Percentiles rank a stretch among this genome's conserved stretches.
Conservation (phyloP, 1,284 basidiomycete species). For the Lentinus polychrous region DNA sequence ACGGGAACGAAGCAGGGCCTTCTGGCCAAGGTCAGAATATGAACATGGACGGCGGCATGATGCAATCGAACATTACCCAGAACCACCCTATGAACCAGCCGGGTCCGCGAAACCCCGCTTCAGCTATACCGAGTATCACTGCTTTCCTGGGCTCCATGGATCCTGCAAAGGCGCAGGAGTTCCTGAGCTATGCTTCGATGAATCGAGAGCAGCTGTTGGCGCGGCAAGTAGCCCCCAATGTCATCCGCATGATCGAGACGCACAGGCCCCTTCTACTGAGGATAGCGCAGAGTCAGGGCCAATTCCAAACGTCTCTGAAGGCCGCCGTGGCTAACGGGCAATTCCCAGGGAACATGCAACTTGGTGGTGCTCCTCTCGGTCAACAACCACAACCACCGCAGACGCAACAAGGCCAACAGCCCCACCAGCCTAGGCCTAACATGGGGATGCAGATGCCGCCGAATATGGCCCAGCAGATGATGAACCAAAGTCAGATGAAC, state of each 20-base stretch:
- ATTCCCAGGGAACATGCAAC: background rate
- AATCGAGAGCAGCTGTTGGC: slow-evolving; percentile 45
- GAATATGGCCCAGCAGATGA: slow-evolving; percentile 1
- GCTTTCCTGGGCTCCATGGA: slow-evolving; percentile 12
- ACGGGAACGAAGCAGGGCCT: slow-evolving; percentile 4
- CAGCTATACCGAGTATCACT: background rate
- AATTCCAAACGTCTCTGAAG: slow-evolving; percentile 28
- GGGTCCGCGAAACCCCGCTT: background rate
- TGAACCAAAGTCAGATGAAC: slow-evolving; percentile 1
- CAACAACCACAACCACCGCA: slow-evolving; percentile 1
- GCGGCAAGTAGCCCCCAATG: slow-evolving; percentile 39
- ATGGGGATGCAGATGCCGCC: background rate
- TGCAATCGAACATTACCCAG: too few relatives aligned
- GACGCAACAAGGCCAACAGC: slow-evolving; percentile 6
- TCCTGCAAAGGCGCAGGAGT: slow-evolving; percentile 31
- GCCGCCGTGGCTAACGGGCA: slow-evolving; percentile 3
- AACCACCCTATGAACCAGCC: background rate
- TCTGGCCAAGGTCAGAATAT: background rate
- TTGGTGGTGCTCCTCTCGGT: background rate
- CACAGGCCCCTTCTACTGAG: slow-evolving; percentile 43
- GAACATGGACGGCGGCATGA: background rate
- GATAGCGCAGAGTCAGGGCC: slow-evolving; percentile 31
- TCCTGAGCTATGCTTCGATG: slow-evolving; percentile 37
- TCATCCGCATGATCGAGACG: slow-evolving; percentile 52
- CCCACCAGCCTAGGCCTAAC: background rate